A percentile compares a stretch with the other conserved stretches of the same genome.
Evolutionary conservation across 225 moss, liverwort and hornwort species (phyloP).

Genomic region (Bryoerythrophyllum caledonicum): DNA sequence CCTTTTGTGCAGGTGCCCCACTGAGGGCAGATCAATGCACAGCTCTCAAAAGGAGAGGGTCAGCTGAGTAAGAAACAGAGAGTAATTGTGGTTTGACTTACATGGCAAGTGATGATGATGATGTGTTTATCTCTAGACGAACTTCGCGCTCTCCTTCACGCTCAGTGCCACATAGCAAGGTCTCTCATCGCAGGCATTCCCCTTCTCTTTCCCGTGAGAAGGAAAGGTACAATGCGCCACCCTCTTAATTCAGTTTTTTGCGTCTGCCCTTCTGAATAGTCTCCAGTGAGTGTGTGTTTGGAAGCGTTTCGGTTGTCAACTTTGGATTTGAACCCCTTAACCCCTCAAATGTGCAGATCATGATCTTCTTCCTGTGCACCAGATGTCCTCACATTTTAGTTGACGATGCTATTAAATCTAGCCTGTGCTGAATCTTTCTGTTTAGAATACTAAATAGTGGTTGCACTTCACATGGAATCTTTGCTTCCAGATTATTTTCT

Average conservation of each 20-base stretch:
- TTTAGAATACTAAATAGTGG: conserved; percentile 16
- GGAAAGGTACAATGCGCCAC: conserved; percentile 97
- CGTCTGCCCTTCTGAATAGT: conserved; percentile 23
- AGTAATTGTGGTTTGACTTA: conserved; percentile 81
- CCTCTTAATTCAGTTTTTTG: conserved; percentile 39
- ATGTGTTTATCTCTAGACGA: conserved; percentile 99
- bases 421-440: conserved; percentile 21
- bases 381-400: conserved; percentile 34
- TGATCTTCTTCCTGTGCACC: conserved; percentile 40
- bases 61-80: conserved; percentile 68
- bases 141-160: conserved; percentile 99
- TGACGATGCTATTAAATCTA: conserved; percentile 20
- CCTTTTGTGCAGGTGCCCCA: conserved; percentile 94
- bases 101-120: conserved; percentile 99
- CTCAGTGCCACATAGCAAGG: conserved; percentile 98
- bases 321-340: conserved; percentile 37
- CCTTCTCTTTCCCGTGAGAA: conserved; percentile 99
- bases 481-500: conserved; percentile 13
- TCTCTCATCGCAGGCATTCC: conserved; percentile 99
- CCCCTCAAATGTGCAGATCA: conserved; percentile 49
- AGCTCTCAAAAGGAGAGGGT: conserved; percentile 57
- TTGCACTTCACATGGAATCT: conserved; percentile 14
- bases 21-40: conserved; percentile 51
- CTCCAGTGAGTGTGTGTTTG: conserved; percentile 17
- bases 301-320: conserved; percentile 13